Percentiles rank a stretch among this genome's conserved stretches.
Conservation (phyloP, 2,329 filamentous ascomycete species). For the Claviceps sp. region DNA sequence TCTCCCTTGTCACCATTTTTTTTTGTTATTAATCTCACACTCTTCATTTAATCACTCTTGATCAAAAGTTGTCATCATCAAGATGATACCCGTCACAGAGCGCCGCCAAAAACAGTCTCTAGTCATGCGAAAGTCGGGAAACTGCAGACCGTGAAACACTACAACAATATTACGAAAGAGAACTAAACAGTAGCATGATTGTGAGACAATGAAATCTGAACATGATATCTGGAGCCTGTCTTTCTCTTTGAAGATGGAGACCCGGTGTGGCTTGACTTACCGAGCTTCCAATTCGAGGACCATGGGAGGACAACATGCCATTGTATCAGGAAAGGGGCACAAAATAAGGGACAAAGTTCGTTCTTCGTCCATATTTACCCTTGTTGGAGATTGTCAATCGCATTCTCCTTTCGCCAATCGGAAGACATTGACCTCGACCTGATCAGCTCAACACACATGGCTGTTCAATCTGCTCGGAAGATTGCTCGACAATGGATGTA, state of each 20-base stretch:
- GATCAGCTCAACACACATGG: slow-evolving; percentile 8
- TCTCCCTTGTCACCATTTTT: slow-evolving; percentile 13
- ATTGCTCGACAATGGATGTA: slow-evolving; percentile 7
- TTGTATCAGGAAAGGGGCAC: not conserved
- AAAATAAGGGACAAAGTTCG: not conserved
- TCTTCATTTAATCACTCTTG: slow-evolving; percentile 24
- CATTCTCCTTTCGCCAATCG: slow-evolving; percentile 8
- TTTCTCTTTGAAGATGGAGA: not conserved
- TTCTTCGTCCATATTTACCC: not conserved
- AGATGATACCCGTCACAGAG: slow-evolving; percentile 16
- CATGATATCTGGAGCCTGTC: not conserved
- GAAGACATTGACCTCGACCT: slow-evolving; percentile 1
- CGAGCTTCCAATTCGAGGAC: not conserved
- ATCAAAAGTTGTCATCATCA: slow-evolving; percentile 19
- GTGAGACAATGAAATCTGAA: not conserved
- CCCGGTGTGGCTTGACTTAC: not conserved
- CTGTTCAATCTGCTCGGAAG: slow-evolving; percentile 10
- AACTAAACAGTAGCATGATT: slow-evolving; percentile 5
- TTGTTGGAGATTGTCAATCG: not conserved
- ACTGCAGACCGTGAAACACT: slow-evolving; percentile 17
- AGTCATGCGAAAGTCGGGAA: slow-evolving; percentile 15
- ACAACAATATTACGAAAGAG: slow-evolving; percentile 6
- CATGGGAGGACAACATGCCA: not conserved
- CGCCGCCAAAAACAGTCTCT: slow-evolving; percentile 21
- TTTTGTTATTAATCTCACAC: slow-evolving; percentile 26